Evolutionary conservation across 2,329 filamentous ascomycete genomes (phyloP), one percentile per base, ranked within the genome.

Genomic region (Epichloe amarillans): DNA sequence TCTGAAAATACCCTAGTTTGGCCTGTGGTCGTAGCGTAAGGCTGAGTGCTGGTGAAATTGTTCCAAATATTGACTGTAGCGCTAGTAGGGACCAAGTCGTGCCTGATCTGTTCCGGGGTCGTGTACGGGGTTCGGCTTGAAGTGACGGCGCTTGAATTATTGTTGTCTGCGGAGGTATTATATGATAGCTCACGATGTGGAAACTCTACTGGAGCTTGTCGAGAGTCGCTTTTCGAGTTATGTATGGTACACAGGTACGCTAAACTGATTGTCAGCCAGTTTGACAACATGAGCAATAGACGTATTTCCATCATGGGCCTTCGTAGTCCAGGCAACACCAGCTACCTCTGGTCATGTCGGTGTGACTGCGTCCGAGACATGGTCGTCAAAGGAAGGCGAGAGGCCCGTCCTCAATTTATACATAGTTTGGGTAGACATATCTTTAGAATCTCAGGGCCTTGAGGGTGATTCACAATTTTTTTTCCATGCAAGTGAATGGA

Each of bases 241-340:
- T 50, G n/a, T 5, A 48, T 35, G 10, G 26, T 19, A 17, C 26
- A 33, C 5, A 46, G 30, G 41, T 46, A 50, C 17, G 46, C 53
- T 56, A 52, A 39, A 43, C 39, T 17, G 49, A 44, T 23, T 10
- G 50, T 57, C 47, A 57, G 56, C 56, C 50, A 56, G 49, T 23
- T 50, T 43, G 51, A 37, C 39, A 51, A 57, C 40, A 40, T 37
- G 21, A 52, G 48, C 8, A 49, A 19, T 5, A 35, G 36, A 48
- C 44, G 35, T 33, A 46, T 39, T n/a, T 51, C 33, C 56, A 57
- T 57, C 21, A 41, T 49, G 21, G 23, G 15, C 23, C 8, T 19
- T n/a, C 23, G 14, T 12, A 35, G 41, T 19, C 35, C n/a, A 45
- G 21, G 12, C n/a, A 26, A 23, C 8, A 26, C 17, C 6, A 21